phyloP scores from a whole-genome alignment of 305 asterid species.

The Fraxinus nigra region DNA sequence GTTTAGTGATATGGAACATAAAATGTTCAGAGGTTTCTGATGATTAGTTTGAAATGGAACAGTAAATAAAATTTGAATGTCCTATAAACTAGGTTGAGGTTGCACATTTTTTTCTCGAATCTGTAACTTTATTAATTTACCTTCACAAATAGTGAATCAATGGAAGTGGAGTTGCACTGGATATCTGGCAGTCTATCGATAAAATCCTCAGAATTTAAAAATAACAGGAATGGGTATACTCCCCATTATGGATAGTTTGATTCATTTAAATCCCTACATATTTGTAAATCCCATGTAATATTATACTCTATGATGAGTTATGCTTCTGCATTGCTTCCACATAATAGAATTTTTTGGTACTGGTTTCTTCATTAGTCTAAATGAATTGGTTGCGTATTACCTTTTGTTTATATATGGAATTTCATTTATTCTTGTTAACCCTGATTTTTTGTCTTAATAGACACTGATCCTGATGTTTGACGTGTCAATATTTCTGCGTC shows the following conservation, averaged over 20 bases:
- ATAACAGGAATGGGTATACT: background rate
- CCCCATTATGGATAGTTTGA: background rate
- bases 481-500: constrained; percentile 71
- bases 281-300: background rate
- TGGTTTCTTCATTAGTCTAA: background rate
- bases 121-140: background rate
- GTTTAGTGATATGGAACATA: background rate
- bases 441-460: constrained; percentile 43
- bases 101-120: constrained; percentile 4
- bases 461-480: constrained; percentile 87
- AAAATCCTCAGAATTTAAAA: background rate
- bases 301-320: background rate
- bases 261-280: background rate
- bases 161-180: background rate
- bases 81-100: background rate
- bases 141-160: constrained; percentile 6
- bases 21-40: background rate
- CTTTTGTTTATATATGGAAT: constrained; percentile 8
- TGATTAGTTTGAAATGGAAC: background rate
- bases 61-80: constrained; percentile 1
- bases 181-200: constrained; percentile 2
- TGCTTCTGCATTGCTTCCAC: background rate
- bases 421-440: constrained; percentile 26
- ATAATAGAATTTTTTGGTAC: background rate
- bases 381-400: background rate